Conservation (phyloP, 306 rosid species). For the Trichosanthes truncata region DNA sequence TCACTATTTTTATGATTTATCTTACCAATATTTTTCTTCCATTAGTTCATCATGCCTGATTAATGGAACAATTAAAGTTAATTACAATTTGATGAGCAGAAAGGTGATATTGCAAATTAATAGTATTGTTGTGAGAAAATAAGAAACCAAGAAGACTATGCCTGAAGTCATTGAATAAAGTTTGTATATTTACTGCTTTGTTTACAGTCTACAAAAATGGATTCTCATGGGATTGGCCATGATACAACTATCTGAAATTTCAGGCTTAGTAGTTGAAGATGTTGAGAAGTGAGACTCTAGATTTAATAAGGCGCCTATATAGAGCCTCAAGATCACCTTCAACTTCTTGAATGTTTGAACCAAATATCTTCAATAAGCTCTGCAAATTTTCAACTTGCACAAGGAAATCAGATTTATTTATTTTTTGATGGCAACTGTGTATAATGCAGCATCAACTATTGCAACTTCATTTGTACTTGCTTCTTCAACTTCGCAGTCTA, state of each 20-base stretch:
- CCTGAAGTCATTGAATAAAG: background rate
- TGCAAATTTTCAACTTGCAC: constrained; percentile 5
- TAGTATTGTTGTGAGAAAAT: background rate
- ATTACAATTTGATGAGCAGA: background rate
- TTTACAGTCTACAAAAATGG: constrained; percentile 10
- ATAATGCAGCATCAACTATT: constrained; percentile 12
- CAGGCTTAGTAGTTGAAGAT: constrained; percentile 16
- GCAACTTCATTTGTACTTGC: constrained; percentile 12
- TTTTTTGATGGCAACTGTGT: constrained; percentile 3
- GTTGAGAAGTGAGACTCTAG: constrained; percentile 29
- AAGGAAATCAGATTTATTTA: background rate
- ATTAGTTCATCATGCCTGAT: background rate
- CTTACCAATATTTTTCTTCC: background rate
- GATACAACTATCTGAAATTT: background rate
- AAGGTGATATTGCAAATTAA: background rate
- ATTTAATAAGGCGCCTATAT: constrained; percentile 23
- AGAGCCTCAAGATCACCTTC: constrained; percentile 17
- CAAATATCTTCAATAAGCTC: constrained; percentile 4
- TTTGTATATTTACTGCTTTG: background rate
- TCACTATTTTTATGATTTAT: background rate
- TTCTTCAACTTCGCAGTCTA: constrained; percentile 8
- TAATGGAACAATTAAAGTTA: background rate
- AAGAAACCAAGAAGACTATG: background rate
- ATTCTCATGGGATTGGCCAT: background rate
- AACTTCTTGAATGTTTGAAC: constrained; percentile 21